These are phyloP conservation scores for Physcomitrium patens DNA, from an alignment of 225 moss, liverwort and hornwort species.

Conservation along the genomic window DNA sequence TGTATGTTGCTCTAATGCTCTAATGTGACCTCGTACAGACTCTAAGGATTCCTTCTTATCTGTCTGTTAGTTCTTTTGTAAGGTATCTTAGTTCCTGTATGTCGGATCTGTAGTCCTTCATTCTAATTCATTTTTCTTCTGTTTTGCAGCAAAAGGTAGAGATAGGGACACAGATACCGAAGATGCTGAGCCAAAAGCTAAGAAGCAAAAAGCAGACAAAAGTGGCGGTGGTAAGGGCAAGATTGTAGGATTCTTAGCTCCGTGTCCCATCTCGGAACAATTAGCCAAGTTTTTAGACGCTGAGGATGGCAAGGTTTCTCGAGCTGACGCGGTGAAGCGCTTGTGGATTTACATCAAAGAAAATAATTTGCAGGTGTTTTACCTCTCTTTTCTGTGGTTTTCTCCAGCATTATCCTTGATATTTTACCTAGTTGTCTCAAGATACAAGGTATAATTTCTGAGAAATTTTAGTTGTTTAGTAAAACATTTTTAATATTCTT, in stretches of 20 bases:
- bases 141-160: slow-evolving; percentile 35
- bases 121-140: not conserved
- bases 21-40: not conserved
- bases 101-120: not conserved
- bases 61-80: not conserved
- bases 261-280: slow-evolving; percentile 68
- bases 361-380: slow-evolving; percentile 77
- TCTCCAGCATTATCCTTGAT: not conserved
- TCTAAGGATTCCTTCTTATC: not conserved
- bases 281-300: slow-evolving; percentile 81
- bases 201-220: slow-evolving; percentile 54
- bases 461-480: not conserved
- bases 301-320: slow-evolving; percentile 73
- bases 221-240: slow-evolving; percentile 55
- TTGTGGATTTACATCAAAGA: slow-evolving; percentile 91
- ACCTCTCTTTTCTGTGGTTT: not conserved
- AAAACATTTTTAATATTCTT: not conserved
- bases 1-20: not conserved
- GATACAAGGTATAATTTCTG: not conserved
- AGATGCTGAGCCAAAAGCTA: slow-evolving; percentile 58
- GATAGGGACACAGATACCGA: slow-evolving; percentile 42
- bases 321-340: slow-evolving; percentile 77
- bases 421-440: not conserved
- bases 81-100: not conserved
- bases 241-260: slow-evolving; percentile 56